Evolutionary conservation across 2,329 filamentous ascomycete species (phyloP).

Genomic region (Basipetospora chlamydospora): DNA sequence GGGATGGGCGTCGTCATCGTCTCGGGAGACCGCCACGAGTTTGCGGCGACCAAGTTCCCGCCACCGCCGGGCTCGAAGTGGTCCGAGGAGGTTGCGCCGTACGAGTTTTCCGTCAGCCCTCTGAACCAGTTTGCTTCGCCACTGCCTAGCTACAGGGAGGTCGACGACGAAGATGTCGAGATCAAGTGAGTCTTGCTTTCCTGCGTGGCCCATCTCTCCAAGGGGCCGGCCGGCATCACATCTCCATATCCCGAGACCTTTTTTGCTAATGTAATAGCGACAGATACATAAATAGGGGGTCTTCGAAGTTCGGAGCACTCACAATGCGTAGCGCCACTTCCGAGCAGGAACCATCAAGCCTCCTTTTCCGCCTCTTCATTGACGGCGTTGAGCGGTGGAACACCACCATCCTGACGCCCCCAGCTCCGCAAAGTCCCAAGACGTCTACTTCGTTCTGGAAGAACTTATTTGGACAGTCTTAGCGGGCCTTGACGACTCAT

Average conservation of each 20-base stretch:
- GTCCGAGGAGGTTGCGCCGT: constrained; percentile 50
- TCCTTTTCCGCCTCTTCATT: constrained; percentile 71
- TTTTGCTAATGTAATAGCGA: neutral
- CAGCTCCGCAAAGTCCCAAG: neutral
- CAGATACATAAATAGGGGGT: constrained; percentile 69
- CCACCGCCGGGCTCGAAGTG: constrained; percentile 46
- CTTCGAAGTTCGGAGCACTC: constrained; percentile 75
- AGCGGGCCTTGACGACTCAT: too few relatives aligned
- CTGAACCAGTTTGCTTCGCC: constrained; percentile 91
- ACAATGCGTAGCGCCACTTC: constrained; percentile 51
- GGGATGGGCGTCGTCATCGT: constrained; percentile 70
- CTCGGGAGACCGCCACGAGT: constrained; percentile 91
- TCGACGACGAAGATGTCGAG: constrained; percentile 66
- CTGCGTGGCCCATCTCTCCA: neutral
- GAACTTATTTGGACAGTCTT: neutral
- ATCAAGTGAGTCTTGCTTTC: constrained; percentile 53
- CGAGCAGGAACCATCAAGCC: constrained; percentile 20
- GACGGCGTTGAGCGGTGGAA: constrained; percentile 72
- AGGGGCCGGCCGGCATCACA: neutral
- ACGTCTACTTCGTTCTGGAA: constrained; percentile 6
- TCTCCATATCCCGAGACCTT: neutral
- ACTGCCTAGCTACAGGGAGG: constrained; percentile 67
- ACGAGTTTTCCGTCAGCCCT: constrained; percentile 87
- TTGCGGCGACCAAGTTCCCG: constrained; percentile 72
- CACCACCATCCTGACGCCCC: constrained; percentile 23